phyloP scores from a whole-genome alignment of 805 yeast genomes.

The Priceomyces fermenticarens region DNA sequence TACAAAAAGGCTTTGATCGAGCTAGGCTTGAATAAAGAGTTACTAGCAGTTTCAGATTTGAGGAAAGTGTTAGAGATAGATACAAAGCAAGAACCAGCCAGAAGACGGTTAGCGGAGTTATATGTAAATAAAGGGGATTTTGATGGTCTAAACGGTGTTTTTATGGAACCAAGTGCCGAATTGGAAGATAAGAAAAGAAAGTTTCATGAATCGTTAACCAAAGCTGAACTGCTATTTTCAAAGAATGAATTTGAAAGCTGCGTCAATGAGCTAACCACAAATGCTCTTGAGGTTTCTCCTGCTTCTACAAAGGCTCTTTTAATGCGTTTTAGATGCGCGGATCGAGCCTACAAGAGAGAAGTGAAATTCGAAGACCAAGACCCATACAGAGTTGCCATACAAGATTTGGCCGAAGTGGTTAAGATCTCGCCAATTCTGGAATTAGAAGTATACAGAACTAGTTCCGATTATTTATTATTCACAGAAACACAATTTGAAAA shows the following conservation, averaged over 20 bases:
- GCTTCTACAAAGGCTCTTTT: slow-evolving; percentile 35
- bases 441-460: slow-evolving; percentile 19
- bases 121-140: slow-evolving; percentile 53
- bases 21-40: slow-evolving; percentile 52
- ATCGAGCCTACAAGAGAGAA: slow-evolving; percentile 9
- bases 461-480: slow-evolving; percentile 38
- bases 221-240: slow-evolving; percentile 10
- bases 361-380: slow-evolving; percentile 4
- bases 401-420: slow-evolving; percentile 24
- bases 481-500: slow-evolving; percentile 52
- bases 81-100: slow-evolving; percentile 46
- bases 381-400: slow-evolving; percentile 16
- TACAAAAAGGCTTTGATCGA: slow-evolving; percentile 64
- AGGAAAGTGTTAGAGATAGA: slow-evolving; percentile 43
- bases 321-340: slow-evolving; percentile 24
- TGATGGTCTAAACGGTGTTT: slow-evolving; percentile 20
- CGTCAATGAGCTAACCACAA: slow-evolving; percentile 22
- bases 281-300: slow-evolving; percentile 38
- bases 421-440: slow-evolving; percentile 25
- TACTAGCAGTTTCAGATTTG: slow-evolving; percentile 52
- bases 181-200: slow-evolving; percentile 12
- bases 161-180: slow-evolving; percentile 11
- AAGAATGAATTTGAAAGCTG: slow-evolving; percentile 14
- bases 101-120: slow-evolving; percentile 45
- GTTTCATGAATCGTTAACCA: slow-evolving; percentile 14